Conservation (phyloP, 345 rosid genomes). For the Brassica rapa region DNA sequence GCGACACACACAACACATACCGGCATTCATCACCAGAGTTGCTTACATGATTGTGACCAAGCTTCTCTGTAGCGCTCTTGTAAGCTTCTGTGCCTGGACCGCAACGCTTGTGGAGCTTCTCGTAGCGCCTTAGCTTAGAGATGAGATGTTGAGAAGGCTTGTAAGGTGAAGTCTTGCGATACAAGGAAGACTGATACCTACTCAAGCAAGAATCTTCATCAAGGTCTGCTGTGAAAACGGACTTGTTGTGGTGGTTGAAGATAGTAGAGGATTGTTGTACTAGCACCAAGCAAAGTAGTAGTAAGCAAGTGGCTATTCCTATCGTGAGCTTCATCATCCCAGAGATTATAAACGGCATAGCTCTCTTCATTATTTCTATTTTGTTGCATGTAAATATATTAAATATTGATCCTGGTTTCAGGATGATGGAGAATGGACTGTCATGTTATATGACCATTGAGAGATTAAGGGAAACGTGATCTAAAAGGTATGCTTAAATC, state of each 20-base stretch:
- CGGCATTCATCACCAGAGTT: slow-evolving; percentile 43
- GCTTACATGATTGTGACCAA: slow-evolving; percentile 23
- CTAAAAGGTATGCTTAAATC: background rate
- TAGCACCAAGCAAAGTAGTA: slow-evolving; percentile 18
- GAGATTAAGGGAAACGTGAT: background rate
- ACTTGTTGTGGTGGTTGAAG: slow-evolving; percentile 12
- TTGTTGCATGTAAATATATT: background rate
- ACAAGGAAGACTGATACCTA: slow-evolving; percentile 37
- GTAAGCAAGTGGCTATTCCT: slow-evolving; percentile 28
- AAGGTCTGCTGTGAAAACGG: slow-evolving; percentile 44
- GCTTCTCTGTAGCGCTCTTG: slow-evolving; percentile 43
- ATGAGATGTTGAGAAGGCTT: slow-evolving; percentile 53
- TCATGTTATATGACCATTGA: no score
- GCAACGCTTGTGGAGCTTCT: slow-evolving; percentile 60
- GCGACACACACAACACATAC: slow-evolving; percentile 54
- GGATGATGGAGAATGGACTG: no score
- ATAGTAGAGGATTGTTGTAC: slow-evolving; percentile 3
- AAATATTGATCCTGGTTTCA: background rate
- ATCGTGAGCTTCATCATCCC: slow-evolving; percentile 19
- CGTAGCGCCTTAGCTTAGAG: slow-evolving; percentile 55
- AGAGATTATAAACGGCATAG: background rate
- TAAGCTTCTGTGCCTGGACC: slow-evolving; percentile 60
- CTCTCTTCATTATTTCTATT: background rate
- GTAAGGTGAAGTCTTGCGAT: slow-evolving; percentile 39
- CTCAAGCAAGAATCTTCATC: slow-evolving; percentile 54